phyloP scores from a whole-genome alignment of 2,329 filamentous ascomycete genomes.

The Didymella pinodella region DNA sequence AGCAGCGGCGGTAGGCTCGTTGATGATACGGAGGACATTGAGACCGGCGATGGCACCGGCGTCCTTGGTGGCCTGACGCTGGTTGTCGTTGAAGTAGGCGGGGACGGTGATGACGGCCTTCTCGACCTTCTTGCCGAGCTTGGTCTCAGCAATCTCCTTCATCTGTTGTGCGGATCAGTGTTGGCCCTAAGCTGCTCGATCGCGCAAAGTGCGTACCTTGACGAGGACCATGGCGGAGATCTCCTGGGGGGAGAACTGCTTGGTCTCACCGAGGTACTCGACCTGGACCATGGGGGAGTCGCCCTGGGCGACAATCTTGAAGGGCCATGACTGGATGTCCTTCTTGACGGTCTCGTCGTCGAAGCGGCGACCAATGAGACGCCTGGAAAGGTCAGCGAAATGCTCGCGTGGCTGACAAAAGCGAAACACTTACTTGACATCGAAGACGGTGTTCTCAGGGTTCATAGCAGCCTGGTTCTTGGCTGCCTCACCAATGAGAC shows the following conservation, averaged over 20 bases:
- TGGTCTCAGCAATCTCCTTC: conserved; percentile 98
- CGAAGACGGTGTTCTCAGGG: conserved; percentile 97
- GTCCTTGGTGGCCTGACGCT: conserved; percentile 99
- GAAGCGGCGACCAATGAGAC: conserved; percentile 94
- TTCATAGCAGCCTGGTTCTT: conserved; percentile 99
- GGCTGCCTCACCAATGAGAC: conserved; percentile 97
- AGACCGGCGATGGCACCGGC: conserved; percentile 96
- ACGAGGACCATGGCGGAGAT: conserved; percentile 98
- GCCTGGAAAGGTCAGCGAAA: conserved; percentile 65
- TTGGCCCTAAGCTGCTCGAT: conserved; percentile 1
- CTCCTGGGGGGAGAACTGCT: conserved; percentile 97
- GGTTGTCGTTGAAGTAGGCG: conserved; percentile 99
- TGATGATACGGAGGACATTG: conserved; percentile 99
- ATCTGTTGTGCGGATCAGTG: conserved; percentile 67
- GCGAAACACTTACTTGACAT: conserved; percentile 83
- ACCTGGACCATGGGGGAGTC: conserved; percentile 93
- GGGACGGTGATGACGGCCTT: conserved; percentile 99
- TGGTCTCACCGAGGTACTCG: conserved; percentile 91
- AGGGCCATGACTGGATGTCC: conserved; percentile 98
- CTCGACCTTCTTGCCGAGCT: conserved; percentile 98
- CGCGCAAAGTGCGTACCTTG: conserved; percentile 70
- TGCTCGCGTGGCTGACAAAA: conserved; percentile 1
- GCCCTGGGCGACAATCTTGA: conserved; percentile 93
- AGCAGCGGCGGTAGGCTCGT: conserved; percentile 97
- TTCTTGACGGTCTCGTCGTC: conserved; percentile 98